phyloP scores from a whole-genome alignment of 306 rosid species.

The Prunus mume region DNA sequence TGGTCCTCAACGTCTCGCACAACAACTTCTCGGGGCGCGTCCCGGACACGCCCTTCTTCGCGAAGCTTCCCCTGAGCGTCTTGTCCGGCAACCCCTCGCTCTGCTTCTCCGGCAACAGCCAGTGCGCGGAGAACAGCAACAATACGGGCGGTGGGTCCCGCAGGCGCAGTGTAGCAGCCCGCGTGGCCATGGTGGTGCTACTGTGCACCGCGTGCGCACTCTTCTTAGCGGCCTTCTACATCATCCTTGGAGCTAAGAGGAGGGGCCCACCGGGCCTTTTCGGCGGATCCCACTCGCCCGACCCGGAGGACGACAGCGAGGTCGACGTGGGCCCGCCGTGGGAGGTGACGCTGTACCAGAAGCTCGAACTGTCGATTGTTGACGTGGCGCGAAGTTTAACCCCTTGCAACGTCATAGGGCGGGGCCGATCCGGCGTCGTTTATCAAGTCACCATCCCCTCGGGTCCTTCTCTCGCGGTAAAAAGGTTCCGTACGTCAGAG shows the following conservation, averaged over 20 bases:
- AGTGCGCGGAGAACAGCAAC: slow-evolving; percentile 26
- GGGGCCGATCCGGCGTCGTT: slow-evolving; percentile 87
- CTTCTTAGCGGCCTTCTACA: slow-evolving; percentile 70
- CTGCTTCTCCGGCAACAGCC: slow-evolving; percentile 54
- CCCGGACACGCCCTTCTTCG: slow-evolving; percentile 81
- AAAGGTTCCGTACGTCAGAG: slow-evolving; percentile 52
- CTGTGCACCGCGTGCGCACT: slow-evolving; percentile 67
- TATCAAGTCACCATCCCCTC: slow-evolving; percentile 47
- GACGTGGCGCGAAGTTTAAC: slow-evolving; percentile 64
- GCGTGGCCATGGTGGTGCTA: slow-evolving; percentile 73
- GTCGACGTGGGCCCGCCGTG: slow-evolving; percentile 79
- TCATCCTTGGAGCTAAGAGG: slow-evolving; percentile 42
- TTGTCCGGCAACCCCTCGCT: slow-evolving; percentile 70
- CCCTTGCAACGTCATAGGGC: slow-evolving; percentile 58
- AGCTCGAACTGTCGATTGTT: slow-evolving; percentile 70
- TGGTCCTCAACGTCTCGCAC: slow-evolving; percentile 73
- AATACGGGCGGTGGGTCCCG: background rate
- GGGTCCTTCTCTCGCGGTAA: slow-evolving; percentile 62
- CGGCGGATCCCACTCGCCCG: slow-evolving; percentile 40
- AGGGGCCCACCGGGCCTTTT: slow-evolving; percentile 21
- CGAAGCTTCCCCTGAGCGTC: slow-evolving; percentile 68
- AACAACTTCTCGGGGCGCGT: slow-evolving; percentile 75
- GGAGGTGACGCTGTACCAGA: slow-evolving; percentile 92
- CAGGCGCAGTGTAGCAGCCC: slow-evolving; percentile 54
- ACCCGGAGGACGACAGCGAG: slow-evolving; percentile 49